Conservation (phyloP, 2,329 filamentous ascomycete genomes). For the Diaporthe sp. region DNA sequence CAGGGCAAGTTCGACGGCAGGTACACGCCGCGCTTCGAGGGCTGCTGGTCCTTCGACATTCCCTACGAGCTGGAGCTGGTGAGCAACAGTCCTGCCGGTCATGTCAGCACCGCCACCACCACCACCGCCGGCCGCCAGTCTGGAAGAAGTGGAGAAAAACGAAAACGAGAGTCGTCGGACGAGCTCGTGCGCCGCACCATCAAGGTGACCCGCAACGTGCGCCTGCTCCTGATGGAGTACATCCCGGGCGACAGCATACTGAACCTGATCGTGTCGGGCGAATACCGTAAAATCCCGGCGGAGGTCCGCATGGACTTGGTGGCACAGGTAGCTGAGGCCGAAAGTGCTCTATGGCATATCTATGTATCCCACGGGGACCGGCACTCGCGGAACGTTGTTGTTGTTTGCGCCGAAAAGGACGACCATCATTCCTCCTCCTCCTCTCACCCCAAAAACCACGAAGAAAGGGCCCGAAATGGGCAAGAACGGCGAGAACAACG, state of each 20-base stretch:
- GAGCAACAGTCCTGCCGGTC: neutral
- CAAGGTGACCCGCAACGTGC: neutral
- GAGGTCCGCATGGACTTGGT: constrained; percentile 3
- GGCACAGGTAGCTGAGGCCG: neutral
- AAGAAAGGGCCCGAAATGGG: neutral
- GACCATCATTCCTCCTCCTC: neutral
- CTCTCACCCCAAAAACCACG: neutral
- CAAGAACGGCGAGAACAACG: neutral
- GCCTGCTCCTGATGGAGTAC: constrained; percentile 9
- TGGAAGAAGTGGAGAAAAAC: neutral
- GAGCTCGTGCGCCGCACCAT: neutral
- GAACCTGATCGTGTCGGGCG: neutral
- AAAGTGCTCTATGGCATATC: constrained; percentile 18
- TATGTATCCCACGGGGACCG: neutral
- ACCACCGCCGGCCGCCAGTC: neutral
- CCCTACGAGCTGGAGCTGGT: constrained; percentile 9
- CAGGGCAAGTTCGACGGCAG: neutral
- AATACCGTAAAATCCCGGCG: neutral
- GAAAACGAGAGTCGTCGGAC: neutral
- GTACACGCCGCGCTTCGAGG: constrained; percentile 10
- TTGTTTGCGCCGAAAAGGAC: neutral
- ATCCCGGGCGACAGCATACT: constrained; percentile 12
- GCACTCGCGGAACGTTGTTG: constrained; percentile 10
- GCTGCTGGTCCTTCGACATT: constrained; percentile 9
- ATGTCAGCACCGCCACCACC: neutral